Evolutionary conservation across 2,329 filamentous ascomycete species (phyloP).

Genomic region (Monilinia fructicola): DNA sequence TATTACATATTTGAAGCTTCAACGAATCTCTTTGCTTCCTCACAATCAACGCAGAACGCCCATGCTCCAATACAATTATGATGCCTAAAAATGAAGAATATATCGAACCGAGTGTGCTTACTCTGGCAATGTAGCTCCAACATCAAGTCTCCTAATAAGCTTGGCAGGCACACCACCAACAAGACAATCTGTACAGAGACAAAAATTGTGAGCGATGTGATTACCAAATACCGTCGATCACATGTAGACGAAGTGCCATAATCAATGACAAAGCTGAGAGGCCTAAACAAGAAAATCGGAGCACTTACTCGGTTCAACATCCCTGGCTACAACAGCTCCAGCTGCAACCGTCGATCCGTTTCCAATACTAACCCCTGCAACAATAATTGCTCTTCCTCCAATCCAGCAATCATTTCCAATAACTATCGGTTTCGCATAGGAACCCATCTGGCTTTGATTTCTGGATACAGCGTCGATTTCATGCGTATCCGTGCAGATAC

Average conservation of each 20-base stretch:
- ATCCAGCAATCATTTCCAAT: conserved; percentile 59
- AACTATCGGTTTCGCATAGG: conserved; percentile 47
- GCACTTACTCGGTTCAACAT: conserved; percentile 27
- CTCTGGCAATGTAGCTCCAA: background rate
- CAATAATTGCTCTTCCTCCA: conserved; percentile 50
- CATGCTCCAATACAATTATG: no score
- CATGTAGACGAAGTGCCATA: background rate
- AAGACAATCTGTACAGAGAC: conserved; percentile 22
- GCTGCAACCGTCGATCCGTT: conserved; percentile 53
- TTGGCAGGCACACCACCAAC: conserved; percentile 32
- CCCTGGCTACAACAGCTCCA: conserved; percentile 50
- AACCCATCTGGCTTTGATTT: conserved; percentile 51
- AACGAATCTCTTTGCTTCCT: background rate
- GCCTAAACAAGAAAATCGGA: background rate
- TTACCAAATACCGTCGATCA: background rate
- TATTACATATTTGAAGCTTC: background rate
- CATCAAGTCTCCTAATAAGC: conserved; percentile 24
- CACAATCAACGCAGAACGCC: background rate
- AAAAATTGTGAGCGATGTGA: background rate
- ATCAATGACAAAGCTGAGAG: background rate
- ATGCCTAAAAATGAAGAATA: no score
- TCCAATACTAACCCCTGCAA: conserved; percentile 55
- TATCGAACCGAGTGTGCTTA: background rate
- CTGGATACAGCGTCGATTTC: conserved; percentile 60
- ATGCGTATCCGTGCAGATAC: conserved; percentile 69